A percentile compares a stretch with the other conserved stretches of the same genome.
These are phyloP conservation scores for Physcomitrellopsis africana DNA, from an alignment of 225 moss, liverwort and hornwort species.

Conservation along the genomic window DNA sequence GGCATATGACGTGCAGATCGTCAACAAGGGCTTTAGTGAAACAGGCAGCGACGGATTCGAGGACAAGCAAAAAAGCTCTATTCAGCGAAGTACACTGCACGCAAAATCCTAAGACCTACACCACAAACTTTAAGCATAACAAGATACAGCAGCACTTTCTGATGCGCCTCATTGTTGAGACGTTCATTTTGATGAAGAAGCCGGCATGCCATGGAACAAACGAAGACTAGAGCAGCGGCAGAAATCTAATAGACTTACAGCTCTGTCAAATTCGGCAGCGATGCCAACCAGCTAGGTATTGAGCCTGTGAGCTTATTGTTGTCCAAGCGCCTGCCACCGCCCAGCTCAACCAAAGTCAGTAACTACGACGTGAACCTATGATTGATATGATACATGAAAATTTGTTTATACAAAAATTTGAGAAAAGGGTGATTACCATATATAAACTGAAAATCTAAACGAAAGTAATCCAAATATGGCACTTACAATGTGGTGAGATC, in stretches of 20 bases:
- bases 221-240: not conserved
- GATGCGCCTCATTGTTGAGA: not conserved
- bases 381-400: too few species aligned
- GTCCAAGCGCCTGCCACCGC: slow-evolving; percentile 25
- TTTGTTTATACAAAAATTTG: too few species aligned
- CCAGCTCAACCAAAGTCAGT: not conserved
- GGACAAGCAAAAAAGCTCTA: too few species aligned
- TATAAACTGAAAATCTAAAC: not conserved
- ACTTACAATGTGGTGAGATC: slow-evolving; percentile 27
- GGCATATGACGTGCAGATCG: slow-evolving; percentile 4
- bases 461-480: not conserved
- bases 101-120: not conserved
- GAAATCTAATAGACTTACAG: slow-evolving; percentile 11
- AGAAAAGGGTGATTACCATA: not conserved
- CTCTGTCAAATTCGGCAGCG: slow-evolving; percentile 28
- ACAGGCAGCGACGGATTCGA: not conserved
- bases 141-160: not conserved
- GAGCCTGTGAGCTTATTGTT: slow-evolving; percentile 29
- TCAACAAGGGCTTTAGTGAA: too few species aligned
- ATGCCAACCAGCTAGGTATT: slow-evolving; percentile 29
- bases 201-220: not conserved
- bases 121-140: not conserved
- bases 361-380: not conserved
- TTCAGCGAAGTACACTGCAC: not conserved
- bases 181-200: not conserved